A percentile compares a stretch with the other conserved stretches of the same genome.
phyloP scores from a whole-genome alignment of 805 yeast genomes.

The Yamadazyma insecticola region DNA sequence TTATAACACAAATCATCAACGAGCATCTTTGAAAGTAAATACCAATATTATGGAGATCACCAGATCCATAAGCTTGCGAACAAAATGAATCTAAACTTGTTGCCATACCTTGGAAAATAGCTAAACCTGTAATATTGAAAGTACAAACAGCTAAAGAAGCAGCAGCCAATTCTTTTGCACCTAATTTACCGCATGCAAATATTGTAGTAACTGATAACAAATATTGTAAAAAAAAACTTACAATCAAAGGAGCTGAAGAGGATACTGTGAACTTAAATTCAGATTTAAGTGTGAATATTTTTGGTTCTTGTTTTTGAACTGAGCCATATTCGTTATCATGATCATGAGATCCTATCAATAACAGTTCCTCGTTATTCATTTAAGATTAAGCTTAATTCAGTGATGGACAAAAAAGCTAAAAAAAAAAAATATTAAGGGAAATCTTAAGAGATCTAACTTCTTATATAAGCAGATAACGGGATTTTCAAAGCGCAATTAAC shows the following conservation, averaged over 20 bases:
- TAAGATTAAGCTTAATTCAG: too few relatives aligned
- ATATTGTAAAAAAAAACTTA: constrained; percentile 68
- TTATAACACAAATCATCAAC: constrained; percentile 45
- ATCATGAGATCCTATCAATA: constrained; percentile 10
- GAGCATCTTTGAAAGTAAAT: constrained; percentile 69
- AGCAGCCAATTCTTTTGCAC: constrained; percentile 74
- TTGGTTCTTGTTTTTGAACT: not conserved
- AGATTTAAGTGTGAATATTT: constrained; percentile 2
- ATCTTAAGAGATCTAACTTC: too few relatives aligned
- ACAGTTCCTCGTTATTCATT: constrained; percentile 11
- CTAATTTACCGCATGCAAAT: constrained; percentile 73
- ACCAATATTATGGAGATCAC: constrained; percentile 62
- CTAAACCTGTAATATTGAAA: constrained; percentile 67
- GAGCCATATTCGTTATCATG: constrained; percentile 5
- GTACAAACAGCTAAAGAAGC: constrained; percentile 79
- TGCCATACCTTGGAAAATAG: constrained; percentile 75
- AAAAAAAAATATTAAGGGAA: too few relatives aligned
- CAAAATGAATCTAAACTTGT: constrained; percentile 78
- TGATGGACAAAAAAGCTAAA: too few relatives aligned
- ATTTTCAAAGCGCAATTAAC: too few relatives aligned
- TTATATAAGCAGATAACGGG: too few relatives aligned
- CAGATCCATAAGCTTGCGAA: constrained; percentile 81
- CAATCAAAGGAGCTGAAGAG: constrained; percentile 55
- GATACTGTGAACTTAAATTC: constrained; percentile 19
- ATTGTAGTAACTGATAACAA: constrained; percentile 70